Conservation (phyloP, 768 basidiomycete species). For the Leucocoprinus birnbaumii region DNA sequence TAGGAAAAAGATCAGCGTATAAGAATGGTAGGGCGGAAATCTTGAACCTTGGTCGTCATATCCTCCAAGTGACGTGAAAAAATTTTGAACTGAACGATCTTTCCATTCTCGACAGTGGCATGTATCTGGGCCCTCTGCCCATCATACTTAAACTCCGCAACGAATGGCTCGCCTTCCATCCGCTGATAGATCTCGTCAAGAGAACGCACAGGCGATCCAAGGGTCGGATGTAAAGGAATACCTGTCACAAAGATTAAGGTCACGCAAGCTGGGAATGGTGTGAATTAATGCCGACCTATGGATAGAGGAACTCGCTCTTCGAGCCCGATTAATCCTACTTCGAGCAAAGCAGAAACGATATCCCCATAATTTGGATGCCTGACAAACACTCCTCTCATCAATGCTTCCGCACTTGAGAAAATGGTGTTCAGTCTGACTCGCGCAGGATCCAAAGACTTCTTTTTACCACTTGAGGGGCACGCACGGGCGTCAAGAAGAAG, state of each 20-base stretch:
- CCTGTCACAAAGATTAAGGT: constrained; percentile 36
- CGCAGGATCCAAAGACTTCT: constrained; percentile 21
- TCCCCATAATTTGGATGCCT: constrained; percentile 76
- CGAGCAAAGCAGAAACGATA: constrained; percentile 58
- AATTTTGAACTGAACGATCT: constrained; percentile 46
- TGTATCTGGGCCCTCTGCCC: constrained; percentile 87
- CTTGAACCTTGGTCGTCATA: constrained; percentile 79
- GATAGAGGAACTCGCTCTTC: constrained; percentile 59
- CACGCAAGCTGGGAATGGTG: background rate
- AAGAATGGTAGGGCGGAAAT: background rate
- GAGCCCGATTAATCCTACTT: constrained; percentile 59
- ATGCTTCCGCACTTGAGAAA: constrained; percentile 56
- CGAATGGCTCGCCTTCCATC: constrained; percentile 63
- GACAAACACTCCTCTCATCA: constrained; percentile 71
- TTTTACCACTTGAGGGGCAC: constrained; percentile 17
- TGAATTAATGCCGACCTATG: constrained; percentile 57
- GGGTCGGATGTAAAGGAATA: constrained; percentile 80
- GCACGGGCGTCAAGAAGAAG: constrained; percentile 24
- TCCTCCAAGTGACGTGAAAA: constrained; percentile 91
- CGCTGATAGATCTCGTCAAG: constrained; percentile 80
- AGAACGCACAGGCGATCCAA: constrained; percentile 85
- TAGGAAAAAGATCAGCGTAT: constrained; percentile 23
- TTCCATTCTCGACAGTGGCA: constrained; percentile 32
- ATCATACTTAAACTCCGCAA: constrained; percentile 91
- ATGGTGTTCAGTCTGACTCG: constrained; percentile 35